These are phyloP conservation scores for Sanghuangporus baumii DNA, from an alignment of 1,284 basidiomycete genomes.

Conservation along the genomic window DNA sequence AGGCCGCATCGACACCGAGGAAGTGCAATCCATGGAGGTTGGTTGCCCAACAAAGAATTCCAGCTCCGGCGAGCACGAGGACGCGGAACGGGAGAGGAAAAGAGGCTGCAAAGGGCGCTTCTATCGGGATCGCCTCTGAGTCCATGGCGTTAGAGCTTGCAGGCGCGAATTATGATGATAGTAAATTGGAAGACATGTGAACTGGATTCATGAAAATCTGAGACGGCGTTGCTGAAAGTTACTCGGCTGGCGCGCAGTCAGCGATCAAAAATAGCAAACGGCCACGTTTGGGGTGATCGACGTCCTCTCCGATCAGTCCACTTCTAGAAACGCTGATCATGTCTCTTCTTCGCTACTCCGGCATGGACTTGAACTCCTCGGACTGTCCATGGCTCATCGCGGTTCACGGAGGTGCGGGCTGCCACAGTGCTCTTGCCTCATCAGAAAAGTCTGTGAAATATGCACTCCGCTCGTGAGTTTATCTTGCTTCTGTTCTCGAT, in stretches of 20 bases:
- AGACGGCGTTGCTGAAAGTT: neutral
- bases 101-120: slow-evolving; percentile 44
- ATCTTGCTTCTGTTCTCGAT: neutral
- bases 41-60: slow-evolving; percentile 76
- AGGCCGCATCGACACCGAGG: slow-evolving; percentile 69
- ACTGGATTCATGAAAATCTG: neutral
- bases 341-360: neutral
- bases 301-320: neutral
- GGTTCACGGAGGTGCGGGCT: slow-evolving; percentile 68
- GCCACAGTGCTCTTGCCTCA: slow-evolving; percentile 33
- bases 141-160: neutral
- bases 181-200: neutral
- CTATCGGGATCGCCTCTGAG: slow-evolving; percentile 16
- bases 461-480: slow-evolving; percentile 46
- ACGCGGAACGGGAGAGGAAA: slow-evolving; percentile 84
- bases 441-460: slow-evolving; percentile 46
- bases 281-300: slow-evolving; percentile 4
- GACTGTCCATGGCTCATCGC: slow-evolving; percentile 30
- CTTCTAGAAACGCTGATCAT: slow-evolving; percentile 2
- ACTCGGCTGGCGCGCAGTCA: neutral
- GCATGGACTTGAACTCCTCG: neutral
- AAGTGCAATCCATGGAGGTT: slow-evolving; percentile 80
- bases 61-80: slow-evolving; percentile 63
- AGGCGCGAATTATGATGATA: neutral
- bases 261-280: neutral